Evolutionary conservation across 2,329 filamentous ascomycete species (phyloP).

Genomic region (Ramularia collo-cygni): DNA sequence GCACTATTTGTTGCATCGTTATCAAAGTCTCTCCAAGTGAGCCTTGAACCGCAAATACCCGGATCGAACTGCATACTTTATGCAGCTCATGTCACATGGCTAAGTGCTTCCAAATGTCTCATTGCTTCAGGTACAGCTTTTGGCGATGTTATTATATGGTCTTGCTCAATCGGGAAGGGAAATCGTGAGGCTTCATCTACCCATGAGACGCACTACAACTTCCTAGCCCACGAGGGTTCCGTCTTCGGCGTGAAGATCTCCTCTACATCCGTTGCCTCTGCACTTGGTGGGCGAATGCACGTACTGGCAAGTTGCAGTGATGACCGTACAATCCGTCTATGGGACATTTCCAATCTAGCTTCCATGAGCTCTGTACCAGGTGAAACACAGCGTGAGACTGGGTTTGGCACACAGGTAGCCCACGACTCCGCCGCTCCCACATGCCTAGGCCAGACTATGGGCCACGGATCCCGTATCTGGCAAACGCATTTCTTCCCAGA

Average conservation of each 20-base stretch:
- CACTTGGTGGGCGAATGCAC: conserved; percentile 37
- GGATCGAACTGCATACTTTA: conserved; percentile 81
- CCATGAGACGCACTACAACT: conserved; percentile 47
- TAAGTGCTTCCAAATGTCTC: conserved; percentile 53
- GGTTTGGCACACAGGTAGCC: conserved; percentile 34
- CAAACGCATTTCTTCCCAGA: conserved; percentile 56
- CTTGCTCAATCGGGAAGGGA: conserved; percentile 41
- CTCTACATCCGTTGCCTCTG: conserved; percentile 34
- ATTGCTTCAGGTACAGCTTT: conserved; percentile 89
- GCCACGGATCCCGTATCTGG: conserved; percentile 87
- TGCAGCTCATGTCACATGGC: conserved; percentile 66
- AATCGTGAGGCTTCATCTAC: conserved; percentile 15
- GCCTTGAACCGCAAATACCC: conserved; percentile 38
- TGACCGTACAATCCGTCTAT: conserved; percentile 80
- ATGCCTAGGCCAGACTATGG: conserved; percentile 66
- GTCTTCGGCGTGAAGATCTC: conserved; percentile 87
- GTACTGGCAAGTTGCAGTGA: conserved; percentile 92
- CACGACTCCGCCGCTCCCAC: conserved; percentile 35
- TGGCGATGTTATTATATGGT: conserved; percentile 89
- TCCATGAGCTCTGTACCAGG: conserved; percentile 14
- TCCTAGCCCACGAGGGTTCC: conserved; percentile 76
- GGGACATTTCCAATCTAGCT: conserved; percentile 64
- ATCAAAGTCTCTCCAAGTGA: background rate
- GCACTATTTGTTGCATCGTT: conserved; percentile 48
- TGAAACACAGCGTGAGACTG: conserved; percentile 35